Conservation (phyloP, 2,329 filamentous ascomycete species). For the Aureobasidium sp. region DNA sequence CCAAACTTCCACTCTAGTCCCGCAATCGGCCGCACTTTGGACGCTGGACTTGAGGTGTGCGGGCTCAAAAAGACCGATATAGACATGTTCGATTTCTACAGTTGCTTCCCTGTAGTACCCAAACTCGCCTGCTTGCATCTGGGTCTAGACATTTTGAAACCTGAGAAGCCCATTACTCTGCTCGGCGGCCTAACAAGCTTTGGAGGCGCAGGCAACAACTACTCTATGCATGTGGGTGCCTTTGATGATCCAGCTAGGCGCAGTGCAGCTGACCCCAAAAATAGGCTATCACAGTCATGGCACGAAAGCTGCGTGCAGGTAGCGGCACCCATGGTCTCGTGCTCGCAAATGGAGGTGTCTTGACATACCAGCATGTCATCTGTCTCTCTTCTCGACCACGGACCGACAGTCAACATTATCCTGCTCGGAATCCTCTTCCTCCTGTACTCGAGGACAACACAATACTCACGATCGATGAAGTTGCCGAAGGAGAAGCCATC, state of each 20-base stretch:
- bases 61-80: constrained; percentile 45
- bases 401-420: constrained; percentile 38
- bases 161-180: constrained; percentile 50
- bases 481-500: constrained; percentile 44
- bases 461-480: constrained; percentile 34
- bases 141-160: constrained; percentile 41
- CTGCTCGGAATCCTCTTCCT: constrained; percentile 40
- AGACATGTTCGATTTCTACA: constrained; percentile 59
- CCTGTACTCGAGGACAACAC: constrained; percentile 34
- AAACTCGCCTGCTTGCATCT: constrained; percentile 59
- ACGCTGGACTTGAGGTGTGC: constrained; percentile 46
- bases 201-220: constrained; percentile 65
- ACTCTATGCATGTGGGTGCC: constrained; percentile 56
- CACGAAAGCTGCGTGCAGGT: constrained; percentile 44
- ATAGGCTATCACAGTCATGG: constrained; percentile 49
- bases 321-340: constrained; percentile 48
- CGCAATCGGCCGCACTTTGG: constrained; percentile 52
- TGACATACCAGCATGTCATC: constrained; percentile 60
- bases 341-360: constrained; percentile 58
- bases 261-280: neutral
- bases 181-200: constrained; percentile 62
- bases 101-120: constrained; percentile 63
- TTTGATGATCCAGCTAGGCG: constrained; percentile 17
- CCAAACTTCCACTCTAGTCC: constrained; percentile 53
- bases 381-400: constrained; percentile 47